Evolutionary conservation across 139 green algal species (phyloP).

Genomic region (Pleodorina starrii): DNA sequence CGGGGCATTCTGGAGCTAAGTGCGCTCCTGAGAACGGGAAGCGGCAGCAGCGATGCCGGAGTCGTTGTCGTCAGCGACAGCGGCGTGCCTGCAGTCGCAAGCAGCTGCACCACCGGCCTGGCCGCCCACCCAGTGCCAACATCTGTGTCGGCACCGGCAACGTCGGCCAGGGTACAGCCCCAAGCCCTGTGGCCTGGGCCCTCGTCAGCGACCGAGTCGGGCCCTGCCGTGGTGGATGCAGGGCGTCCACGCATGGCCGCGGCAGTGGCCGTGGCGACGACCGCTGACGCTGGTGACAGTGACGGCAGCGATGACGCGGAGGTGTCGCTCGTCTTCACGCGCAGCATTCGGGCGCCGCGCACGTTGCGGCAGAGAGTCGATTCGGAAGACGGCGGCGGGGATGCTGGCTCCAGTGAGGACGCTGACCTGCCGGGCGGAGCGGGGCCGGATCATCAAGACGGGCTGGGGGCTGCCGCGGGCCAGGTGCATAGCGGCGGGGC

Average conservation of each 20-base stretch:
- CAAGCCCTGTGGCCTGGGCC: too few species aligned
- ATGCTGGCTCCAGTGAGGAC: not conserved
- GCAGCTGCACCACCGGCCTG: not conserved
- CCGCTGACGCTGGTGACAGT: too few species aligned
- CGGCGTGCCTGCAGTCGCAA: not conserved
- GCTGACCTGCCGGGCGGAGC: not conserved
- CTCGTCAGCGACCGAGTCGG: too few species aligned
- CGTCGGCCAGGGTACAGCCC: too few species aligned
- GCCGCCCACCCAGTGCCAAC: not conserved
- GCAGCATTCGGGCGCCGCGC: not conserved
- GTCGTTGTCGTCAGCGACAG: too few species aligned
- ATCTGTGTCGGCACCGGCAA: too few species aligned
- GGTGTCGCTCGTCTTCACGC: conserved; percentile 5
- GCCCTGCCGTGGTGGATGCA: too few species aligned
- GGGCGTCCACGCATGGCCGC: not conserved
- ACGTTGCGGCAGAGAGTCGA: not conserved
- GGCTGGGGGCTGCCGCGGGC: too few species aligned
- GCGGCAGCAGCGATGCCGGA: too few species aligned
- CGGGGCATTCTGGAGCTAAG: conserved; percentile 16
- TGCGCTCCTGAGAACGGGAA: not conserved
- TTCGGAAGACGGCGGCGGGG: not conserved
- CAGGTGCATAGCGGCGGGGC: not conserved
- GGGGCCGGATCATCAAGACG: not conserved
- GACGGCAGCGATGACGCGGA: not conserved
- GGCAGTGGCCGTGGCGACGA: too few species aligned